Base-by-base conservation (phyloP, 1,284 basidiomycete genomes). In the Stereum hirsutum region DNA sequence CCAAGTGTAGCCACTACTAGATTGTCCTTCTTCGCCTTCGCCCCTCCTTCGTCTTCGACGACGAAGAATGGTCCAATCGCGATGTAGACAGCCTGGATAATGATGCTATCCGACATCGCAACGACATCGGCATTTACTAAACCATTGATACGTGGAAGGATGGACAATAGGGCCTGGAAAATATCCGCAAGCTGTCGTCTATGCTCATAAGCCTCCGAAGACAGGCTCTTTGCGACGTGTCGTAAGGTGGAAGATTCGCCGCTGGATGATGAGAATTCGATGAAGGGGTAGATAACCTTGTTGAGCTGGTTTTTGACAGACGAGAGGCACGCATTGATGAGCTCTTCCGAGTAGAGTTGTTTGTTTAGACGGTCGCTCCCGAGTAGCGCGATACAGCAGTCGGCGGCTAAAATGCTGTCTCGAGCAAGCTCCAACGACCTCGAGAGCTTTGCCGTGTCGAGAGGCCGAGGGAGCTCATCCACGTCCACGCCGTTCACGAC, bases 21-120 rank as follows among this genome's bases (percentile, higher is more conserved):
- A 43, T 66, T 75, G 37, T 72, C 75, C 55, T 70, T 72, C 59
- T 74, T 81, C 41, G 68, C 74, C 56, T 71, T 70, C 0, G 59
- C 61, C 34, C 75, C 71, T 33, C 60, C 59, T 42, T 79, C 58
- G 1, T 63, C 61, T 10, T 68, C 66, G 15, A 77, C 79, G 5
- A 92, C 81, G 54, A 98, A 97, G 62, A 97, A 92, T 0, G 95
- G 93, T 1, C 85, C 87, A 47, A 97, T 87, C 1, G 90, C 81
- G 41, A 96, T 82, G 60, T 94, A 97, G 3, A 96, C 89, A 0
- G 84, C 81, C 52, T 89, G 82, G 43, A 96, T 95, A 54, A 96
- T 81, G 51, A 94, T 85, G 0, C 78, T 63, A 48, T 96, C 93
- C 2, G 87, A 86, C 79, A 95, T 88, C 5, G 82, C 72, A 35